phyloP scores from a whole-genome alignment of 805 yeast genomes.

The Teunomyces pallodes region DNA sequence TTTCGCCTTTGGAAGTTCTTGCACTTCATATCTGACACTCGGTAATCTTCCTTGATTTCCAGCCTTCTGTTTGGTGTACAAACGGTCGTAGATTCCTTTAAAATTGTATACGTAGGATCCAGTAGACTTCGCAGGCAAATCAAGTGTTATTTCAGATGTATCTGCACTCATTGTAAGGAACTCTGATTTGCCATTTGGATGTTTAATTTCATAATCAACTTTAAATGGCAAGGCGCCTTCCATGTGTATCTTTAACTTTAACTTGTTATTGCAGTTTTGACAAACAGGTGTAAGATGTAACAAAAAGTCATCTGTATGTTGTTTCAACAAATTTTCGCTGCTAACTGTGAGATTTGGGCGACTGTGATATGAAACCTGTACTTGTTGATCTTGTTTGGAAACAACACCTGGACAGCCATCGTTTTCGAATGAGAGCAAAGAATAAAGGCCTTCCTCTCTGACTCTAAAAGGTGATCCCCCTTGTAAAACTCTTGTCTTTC shows the following conservation, averaged over 20 bases:
- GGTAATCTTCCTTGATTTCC: constrained; percentile 10
- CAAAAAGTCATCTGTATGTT: constrained; percentile 22
- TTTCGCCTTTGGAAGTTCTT: constrained; percentile 57
- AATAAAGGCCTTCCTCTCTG: constrained; percentile 43
- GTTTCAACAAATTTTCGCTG: constrained; percentile 16
- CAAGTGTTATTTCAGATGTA: constrained; percentile 26
- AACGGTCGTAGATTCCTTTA: constrained; percentile 60
- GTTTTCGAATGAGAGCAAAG: constrained; percentile 36
- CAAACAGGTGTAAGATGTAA: constrained; percentile 30
- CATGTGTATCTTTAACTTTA: constrained; percentile 34
- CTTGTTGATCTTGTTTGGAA: constrained; percentile 12
- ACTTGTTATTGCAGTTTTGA: constrained; percentile 24
- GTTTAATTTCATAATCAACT: constrained; percentile 60
- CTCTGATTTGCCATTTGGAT: constrained; percentile 54
- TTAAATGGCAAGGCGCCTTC: constrained; percentile 65
- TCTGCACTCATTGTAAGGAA: constrained; percentile 31
- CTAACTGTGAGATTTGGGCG: constrained; percentile 24
- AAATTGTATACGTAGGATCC: constrained; percentile 67
- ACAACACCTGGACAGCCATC: constrained; percentile 47
- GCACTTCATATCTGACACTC: constrained; percentile 42
- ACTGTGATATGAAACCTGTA: constrained; percentile 21
- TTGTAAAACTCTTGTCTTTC: constrained; percentile 7
- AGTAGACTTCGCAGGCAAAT: constrained; percentile 38
- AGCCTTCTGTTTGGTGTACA: constrained; percentile 47
- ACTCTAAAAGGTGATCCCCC: constrained; percentile 25